Conservation (phyloP, 371 early-diverging fungal genomes). For the Coemansia sp. region DNA sequence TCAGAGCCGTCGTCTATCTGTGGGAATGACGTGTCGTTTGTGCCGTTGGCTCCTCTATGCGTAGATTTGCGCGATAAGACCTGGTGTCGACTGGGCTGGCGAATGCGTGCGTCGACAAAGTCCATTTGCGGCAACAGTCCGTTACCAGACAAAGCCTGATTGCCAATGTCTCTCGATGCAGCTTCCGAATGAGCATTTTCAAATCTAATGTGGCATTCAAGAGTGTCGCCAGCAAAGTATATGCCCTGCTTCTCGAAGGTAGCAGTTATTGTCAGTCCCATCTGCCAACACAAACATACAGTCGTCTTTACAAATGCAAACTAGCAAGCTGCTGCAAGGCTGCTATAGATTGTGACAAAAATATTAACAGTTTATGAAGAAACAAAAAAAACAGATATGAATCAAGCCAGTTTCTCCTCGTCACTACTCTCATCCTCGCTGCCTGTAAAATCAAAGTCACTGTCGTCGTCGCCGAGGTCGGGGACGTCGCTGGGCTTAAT, state of each 20-base stretch:
- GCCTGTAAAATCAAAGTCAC: constrained; percentile 35
- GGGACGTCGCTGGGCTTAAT: constrained; percentile 48
- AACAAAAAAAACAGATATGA: background rate
- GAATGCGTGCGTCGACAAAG: background rate
- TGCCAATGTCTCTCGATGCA: background rate
- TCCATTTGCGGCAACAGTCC: constrained; percentile 1
- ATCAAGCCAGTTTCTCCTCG: constrained; percentile 33
- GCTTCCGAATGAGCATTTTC: constrained; percentile 29
- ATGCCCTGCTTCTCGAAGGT: constrained; percentile 48
- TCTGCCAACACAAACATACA: constrained; percentile 16
- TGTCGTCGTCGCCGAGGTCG: constrained; percentile 18
- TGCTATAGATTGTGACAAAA: background rate
- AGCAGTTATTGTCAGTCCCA: constrained; percentile 49
- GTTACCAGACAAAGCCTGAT: background rate
- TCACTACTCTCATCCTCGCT: constrained; percentile 19
- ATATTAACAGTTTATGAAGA: constrained; percentile 1
- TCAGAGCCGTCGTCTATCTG: constrained; percentile 23
- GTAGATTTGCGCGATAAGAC: constrained; percentile 9
- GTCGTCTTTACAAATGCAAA: background rate
- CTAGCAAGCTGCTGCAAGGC: constrained; percentile 1
- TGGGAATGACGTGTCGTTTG: constrained; percentile 8
- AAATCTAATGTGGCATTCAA: constrained; percentile 51
- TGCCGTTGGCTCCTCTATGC: background rate
- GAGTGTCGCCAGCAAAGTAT: constrained; percentile 52
- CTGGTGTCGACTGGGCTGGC: constrained; percentile 9